Evolutionary conservation across 345 rosid species (phyloP), one percentile per base, ranked within the genome.

Genomic region (Citrus australasica): DNA sequence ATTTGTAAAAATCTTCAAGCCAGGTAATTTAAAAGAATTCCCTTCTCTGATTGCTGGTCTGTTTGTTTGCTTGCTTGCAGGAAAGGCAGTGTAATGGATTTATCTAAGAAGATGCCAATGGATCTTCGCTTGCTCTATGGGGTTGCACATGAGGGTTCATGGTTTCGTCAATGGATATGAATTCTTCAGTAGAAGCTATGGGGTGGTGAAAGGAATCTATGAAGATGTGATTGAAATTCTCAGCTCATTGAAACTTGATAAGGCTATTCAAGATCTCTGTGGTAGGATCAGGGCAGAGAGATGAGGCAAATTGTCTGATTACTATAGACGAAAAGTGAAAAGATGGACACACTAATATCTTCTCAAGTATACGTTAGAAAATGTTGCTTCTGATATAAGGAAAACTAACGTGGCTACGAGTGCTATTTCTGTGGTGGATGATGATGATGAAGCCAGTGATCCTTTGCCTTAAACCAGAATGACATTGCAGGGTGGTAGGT

Each of bases 161-260:
- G 98, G 98, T 92, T 95, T 79, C 94, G 96, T 3, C 82, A 89
- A 73, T 93, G 97, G 99, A 3, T 92, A 93, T 81, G 86, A 61
- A 60, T 95, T 95, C 61, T 80, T 79, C 53, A 87, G 85, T 37
- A 97, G 96, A 59, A 91, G 97, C 78, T 91, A 87, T 60, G 96
- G 96, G 7, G 91, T 91, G 70, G 86, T 81, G 3, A 88, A 90
- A 85, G 83, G 76, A 17, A 86, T 88, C 42, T 91, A 93, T 68
- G 76, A 69, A 68, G 83, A 79, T 73, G 98, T 97, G 6, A 72
- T 91, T 32, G 95, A 91, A 91, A 81, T 86, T 74, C 89, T 95
- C 17, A 83, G 96, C 75, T 87, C 96, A 5, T 53, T 85, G 69
- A 84, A 87, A 51, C 88, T 92, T 51, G 89, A 91, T 22, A 74